Evolutionary conservation across 1,284 basidiomycete species (phyloP).

Genomic region (Leccinum insolens): DNA sequence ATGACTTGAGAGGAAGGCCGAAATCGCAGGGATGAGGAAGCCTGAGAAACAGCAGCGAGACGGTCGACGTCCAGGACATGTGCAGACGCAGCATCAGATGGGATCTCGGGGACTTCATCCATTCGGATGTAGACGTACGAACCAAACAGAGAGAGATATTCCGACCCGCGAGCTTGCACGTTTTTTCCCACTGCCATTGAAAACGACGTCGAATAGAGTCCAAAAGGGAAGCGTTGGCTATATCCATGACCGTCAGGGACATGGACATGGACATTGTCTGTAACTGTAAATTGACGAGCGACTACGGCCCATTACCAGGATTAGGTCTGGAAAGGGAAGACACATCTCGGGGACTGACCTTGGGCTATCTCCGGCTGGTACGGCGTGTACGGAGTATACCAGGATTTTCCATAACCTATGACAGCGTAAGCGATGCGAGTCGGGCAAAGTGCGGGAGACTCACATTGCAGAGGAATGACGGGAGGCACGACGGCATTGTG

Average conservation of each 20-base stretch:
- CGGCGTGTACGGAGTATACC: slow-evolving; percentile 98
- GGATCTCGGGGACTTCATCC: too few species aligned
- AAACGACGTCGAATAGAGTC: slow-evolving; percentile 40
- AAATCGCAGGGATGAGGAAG: too few species aligned
- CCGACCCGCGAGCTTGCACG: too few species aligned
- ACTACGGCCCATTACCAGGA: slow-evolving; percentile 72
- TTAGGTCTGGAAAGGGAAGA: slow-evolving; percentile 15
- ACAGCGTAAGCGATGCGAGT: slow-evolving; percentile 7
- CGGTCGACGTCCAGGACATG: too few species aligned
- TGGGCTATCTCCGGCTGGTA: slow-evolving; percentile 94
- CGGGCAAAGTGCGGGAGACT: slow-evolving; percentile 26
- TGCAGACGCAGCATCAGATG: too few species aligned
- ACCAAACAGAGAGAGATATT: too few species aligned
- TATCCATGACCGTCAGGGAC: slow-evolving; percentile 62
- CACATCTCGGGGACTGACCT: slow-evolving; percentile 50
- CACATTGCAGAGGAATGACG: slow-evolving; percentile 93
- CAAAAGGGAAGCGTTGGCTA: slow-evolving; percentile 91
- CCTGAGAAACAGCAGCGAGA: too few species aligned
- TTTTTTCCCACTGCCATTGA: too few species aligned
- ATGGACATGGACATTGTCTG: slow-evolving; percentile 80
- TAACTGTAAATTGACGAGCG: slow-evolving; percentile 81
- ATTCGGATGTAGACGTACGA: too few species aligned
- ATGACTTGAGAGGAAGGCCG: too few species aligned
- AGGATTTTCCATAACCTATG: slow-evolving; percentile 93
- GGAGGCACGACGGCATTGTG: slow-evolving; percentile 93